Evolutionary conservation across 2,329 filamentous ascomycete genomes (phyloP), one percentile per base, ranked within the genome.

Genomic region (Exophiala sp.): DNA sequence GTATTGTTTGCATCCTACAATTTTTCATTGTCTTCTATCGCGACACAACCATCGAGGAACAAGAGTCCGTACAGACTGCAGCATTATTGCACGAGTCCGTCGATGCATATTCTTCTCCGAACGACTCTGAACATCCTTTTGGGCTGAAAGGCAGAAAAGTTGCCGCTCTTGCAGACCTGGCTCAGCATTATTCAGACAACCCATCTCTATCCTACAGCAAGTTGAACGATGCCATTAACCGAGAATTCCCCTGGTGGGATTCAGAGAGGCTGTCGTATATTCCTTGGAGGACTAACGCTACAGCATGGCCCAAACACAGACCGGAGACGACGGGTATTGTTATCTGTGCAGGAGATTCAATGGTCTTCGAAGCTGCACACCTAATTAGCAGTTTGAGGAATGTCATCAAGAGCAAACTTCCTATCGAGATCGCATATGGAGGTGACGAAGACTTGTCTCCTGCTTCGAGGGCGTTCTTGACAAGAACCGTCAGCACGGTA

Each of bases 381-480:
- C 47, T 60, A 18, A 57, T 61, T 20, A 44, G 29, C 3, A 54
- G 40, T 10, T 57, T 61, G 3, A 51, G 54, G 20, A 51, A 54
- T 36, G 57, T 60, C 5, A 47, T 54, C 34, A 34, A 50, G 10
- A 54, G 39, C 2, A 47, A 44, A 9, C 43, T 58, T 9, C 57
- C 57, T 20, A 60, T 61, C 29, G 52, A 60, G 24, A 52, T 59
- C 45, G 56, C 56, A 7, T 60, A 58, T 35, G 47, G 52, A 11
- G 57, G 57, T n/a, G 57, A 60, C 5, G n/a, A 34, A 5, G 55
- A 58, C 39, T 20, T 48, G 46, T 29, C 20, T 11, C 41, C 35
- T 14, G 21, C 21, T 7, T 29, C 33, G n/a, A 24, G 33, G 10
- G 35, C 43, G 5, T 48, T 48, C 21, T 18, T 48, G 11, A 20